Percentiles rank a stretch among this genome's conserved stretches.
Conservation (phyloP, 2,329 filamentous ascomycete species). For the Kalmusia sp. region DNA sequence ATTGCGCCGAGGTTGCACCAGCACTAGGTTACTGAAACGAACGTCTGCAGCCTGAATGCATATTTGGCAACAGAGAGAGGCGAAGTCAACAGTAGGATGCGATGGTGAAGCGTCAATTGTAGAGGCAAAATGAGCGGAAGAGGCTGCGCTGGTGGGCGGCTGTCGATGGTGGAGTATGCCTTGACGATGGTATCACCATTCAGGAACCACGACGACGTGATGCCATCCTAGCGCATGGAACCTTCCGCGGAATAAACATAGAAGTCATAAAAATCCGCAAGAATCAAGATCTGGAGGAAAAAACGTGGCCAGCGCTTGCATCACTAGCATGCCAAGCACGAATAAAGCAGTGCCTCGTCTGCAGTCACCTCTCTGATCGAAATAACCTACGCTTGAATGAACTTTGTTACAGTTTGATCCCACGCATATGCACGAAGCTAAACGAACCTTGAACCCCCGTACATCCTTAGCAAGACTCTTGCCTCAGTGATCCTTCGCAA, state of each 20-base stretch:
- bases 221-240: neutral
- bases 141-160: neutral
- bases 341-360: neutral
- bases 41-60: neutral
- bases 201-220: neutral
- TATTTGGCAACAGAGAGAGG: neutral
- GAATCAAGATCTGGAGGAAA: too few relatives aligned
- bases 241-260: too few relatives aligned
- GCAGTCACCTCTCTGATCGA: neutral
- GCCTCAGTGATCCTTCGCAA: too few relatives aligned
- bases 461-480: too few relatives aligned
- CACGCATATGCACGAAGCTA: too few relatives aligned
- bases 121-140: neutral
- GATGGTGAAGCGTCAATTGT: neutral
- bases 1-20: slow-evolving; percentile 1
- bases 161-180: neutral
- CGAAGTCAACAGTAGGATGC: slow-evolving; percentile 4
- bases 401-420: too few relatives aligned
- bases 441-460: too few relatives aligned
- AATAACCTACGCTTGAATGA: too few relatives aligned
- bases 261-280: too few relatives aligned
- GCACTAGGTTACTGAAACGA: neutral
- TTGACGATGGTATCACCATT: neutral
- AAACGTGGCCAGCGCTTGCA: neutral
- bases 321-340: slow-evolving; percentile 4